Percentiles rank a stretch among this genome's conserved stretches.
These are phyloP conservation scores for Globisporangium carolinianum DNA, from an alignment of 352 stramenopile species.

Conservation along the genomic window DNA sequence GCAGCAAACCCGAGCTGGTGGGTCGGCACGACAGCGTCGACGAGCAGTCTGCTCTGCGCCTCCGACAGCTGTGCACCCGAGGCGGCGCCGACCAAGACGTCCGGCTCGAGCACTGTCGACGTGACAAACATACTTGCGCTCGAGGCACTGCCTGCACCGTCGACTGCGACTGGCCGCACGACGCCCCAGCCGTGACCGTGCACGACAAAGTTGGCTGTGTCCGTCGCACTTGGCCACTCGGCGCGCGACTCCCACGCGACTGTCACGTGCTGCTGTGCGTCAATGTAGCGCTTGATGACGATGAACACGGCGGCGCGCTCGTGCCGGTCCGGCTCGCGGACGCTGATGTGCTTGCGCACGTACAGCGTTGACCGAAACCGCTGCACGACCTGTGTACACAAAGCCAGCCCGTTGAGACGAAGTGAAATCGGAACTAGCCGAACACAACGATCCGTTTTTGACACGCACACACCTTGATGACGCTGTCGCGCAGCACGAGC, in stretches of 20 bases:
- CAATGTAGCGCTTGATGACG: constrained; percentile 1
- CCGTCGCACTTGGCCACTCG: constrained; percentile 5
- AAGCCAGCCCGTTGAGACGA: too few relatives aligned
- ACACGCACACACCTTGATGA: too few relatives aligned
- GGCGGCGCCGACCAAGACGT: neutral
- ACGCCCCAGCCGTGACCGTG: constrained; percentile 6
- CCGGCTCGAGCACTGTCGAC: constrained; percentile 5
- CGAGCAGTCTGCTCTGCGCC: neutral
- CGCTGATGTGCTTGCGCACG: constrained; percentile 2
- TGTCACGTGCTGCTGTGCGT: neutral
- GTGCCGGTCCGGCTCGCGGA: neutral
- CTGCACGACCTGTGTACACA: neutral
- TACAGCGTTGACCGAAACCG: constrained; percentile 2
- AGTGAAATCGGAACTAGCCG: too few relatives aligned
- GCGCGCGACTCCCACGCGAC: constrained; percentile 3
- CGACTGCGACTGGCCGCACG: neutral
- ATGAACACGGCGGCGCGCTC: neutral
- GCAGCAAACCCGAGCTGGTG: neutral
- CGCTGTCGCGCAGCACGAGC: too few relatives aligned
- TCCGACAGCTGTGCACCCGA: neutral
- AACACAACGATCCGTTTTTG: too few relatives aligned
- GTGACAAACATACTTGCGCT: neutral
- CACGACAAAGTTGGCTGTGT: neutral
- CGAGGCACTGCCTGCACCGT: neutral
- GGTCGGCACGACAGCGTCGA: constrained; percentile 6